These are phyloP conservation scores for Teunomyces atbi DNA, from an alignment of 805 yeast genomes.

Conservation along the genomic window DNA sequence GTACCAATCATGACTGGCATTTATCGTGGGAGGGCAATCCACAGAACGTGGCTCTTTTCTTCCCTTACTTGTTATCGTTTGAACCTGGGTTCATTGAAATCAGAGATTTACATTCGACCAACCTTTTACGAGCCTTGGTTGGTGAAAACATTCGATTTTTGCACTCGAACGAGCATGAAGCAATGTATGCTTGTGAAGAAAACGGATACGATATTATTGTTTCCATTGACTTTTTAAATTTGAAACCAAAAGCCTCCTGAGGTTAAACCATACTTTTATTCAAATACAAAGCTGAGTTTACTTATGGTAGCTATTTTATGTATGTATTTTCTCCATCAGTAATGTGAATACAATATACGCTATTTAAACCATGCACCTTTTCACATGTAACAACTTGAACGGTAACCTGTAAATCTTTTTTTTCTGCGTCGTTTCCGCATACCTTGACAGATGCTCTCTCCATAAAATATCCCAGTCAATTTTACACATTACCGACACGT, in stretches of 20 bases:
- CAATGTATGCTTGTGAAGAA: constrained; percentile 88
- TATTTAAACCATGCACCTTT: neutral
- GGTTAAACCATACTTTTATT: neutral
- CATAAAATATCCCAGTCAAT: neutral
- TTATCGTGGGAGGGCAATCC: constrained; percentile 97
- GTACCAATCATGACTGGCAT: constrained; percentile 90
- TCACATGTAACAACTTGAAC: neutral
- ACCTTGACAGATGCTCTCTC: neutral
- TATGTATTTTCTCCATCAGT: neutral
- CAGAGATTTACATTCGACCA: constrained; percentile 85
- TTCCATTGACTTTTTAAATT: constrained; percentile 82
- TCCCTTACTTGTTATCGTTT: constrained; percentile 89
- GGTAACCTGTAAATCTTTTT: neutral
- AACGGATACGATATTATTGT: constrained; percentile 91
- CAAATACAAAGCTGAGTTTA: neutral
- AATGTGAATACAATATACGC: neutral
- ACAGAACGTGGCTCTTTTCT: constrained; percentile 86
- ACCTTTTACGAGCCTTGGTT: constrained; percentile 78
- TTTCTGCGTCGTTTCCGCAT: neutral
- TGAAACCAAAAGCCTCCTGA: constrained; percentile 31
- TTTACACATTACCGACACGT: constrained; percentile 3
- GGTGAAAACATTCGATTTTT: constrained; percentile 90
- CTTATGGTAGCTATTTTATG: neutral
- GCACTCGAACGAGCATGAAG: constrained; percentile 90
- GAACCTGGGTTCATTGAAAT: constrained; percentile 90